These are phyloP conservation scores for Fusarium nanum DNA, from an alignment of 2,329 filamentous ascomycete genomes.

Conservation along the genomic window DNA sequence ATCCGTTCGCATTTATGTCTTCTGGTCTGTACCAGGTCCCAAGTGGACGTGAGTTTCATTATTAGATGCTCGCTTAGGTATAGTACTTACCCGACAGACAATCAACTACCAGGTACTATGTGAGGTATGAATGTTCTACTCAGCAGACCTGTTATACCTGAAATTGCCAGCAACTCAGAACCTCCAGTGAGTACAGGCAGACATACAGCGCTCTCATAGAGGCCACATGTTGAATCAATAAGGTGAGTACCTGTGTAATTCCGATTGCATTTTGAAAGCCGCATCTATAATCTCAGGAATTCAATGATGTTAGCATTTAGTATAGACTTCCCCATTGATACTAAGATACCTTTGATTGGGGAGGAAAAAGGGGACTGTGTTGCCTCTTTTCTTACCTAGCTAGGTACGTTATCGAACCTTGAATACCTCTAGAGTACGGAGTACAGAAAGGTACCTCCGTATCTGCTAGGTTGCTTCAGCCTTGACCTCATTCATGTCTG, in stretches of 20 bases:
- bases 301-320: neutral
- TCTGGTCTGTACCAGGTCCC: constrained; percentile 37
- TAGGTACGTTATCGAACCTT: too few relatives aligned
- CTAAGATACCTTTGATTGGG: neutral
- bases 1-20: constrained; percentile 1
- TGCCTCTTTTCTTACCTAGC: neutral
- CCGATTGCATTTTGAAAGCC: neutral
- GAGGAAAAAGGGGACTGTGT: neutral
- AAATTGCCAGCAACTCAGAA: neutral
- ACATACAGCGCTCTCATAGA: neutral
- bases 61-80: neutral
- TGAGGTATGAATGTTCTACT: neutral
- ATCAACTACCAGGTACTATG: too few relatives aligned
- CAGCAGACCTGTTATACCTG: neutral
- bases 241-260: neutral
- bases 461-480: too few relatives aligned
- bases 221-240: neutral
- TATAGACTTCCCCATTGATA: neutral
- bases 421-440: too few relatives aligned
- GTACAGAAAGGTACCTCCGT: too few relatives aligned
- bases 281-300: neutral
- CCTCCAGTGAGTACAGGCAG: neutral
- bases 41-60: constrained; percentile 24
- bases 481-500: neutral
- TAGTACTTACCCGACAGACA: constrained; percentile 3